phyloP scores from a whole-genome alignment of 495 filamentous ascomycete species.

The Lophiotrema nucula region DNA sequence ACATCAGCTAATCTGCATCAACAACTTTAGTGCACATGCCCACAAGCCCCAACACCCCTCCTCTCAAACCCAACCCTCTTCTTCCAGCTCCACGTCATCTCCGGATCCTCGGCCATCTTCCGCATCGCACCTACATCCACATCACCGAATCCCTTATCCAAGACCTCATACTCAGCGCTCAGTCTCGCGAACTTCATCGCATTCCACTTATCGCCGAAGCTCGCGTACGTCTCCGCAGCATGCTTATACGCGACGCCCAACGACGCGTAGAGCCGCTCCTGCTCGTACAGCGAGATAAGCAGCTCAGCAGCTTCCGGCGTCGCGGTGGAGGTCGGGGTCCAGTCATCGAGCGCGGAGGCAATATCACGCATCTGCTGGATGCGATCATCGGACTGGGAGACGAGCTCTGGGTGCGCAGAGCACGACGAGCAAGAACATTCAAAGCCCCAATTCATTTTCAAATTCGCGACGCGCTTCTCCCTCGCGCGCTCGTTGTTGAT shows the following conservation, averaged over 20 bases:
- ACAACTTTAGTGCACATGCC: slow-evolving; percentile 9
- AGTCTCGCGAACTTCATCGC: slow-evolving; percentile 24
- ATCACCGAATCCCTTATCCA: slow-evolving; percentile 26
- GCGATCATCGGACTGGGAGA: slow-evolving; percentile 12
- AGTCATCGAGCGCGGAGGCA: slow-evolving; percentile 5
- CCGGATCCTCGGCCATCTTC: slow-evolving; percentile 17
- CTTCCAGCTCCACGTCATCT: slow-evolving; percentile 30
- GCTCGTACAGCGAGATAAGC: slow-evolving; percentile 34
- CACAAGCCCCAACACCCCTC: slow-evolving; percentile 6
- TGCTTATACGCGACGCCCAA: slow-evolving; percentile 30
- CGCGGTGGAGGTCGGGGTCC: slow-evolving; percentile 7
- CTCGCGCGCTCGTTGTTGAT: slow-evolving; percentile 22
- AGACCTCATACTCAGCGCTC: slow-evolving; percentile 8
- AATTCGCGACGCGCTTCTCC: slow-evolving; percentile 5
- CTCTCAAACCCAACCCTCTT: slow-evolving; percentile 17
- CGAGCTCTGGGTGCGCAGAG: slow-evolving; percentile 5
- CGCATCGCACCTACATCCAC: slow-evolving; percentile 19
- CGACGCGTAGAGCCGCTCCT: slow-evolving; percentile 33
- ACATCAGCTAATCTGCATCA: no score
- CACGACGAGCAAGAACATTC: slow-evolving; percentile 14
- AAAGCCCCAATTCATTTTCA: slow-evolving; percentile 27
- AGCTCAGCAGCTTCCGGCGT: slow-evolving; percentile 30
- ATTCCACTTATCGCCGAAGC: slow-evolving; percentile 23
- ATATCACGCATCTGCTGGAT: slow-evolving; percentile 14
- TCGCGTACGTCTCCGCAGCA: slow-evolving; percentile 30